Base-by-base conservation (phyloP, 257 asterid genomes). In the Salvia rosmarinus region DNA sequence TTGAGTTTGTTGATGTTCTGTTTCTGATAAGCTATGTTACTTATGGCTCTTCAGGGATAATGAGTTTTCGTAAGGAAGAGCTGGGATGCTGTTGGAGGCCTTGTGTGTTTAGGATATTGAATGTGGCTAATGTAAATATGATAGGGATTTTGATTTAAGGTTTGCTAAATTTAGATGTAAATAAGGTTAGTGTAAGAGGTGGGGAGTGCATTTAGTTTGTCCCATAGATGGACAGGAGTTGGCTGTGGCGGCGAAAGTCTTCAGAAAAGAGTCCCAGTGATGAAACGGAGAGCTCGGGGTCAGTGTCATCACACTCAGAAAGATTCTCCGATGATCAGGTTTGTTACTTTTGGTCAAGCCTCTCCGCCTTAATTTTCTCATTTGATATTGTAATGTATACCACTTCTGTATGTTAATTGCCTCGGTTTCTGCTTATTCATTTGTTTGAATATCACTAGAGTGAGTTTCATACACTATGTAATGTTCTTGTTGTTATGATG, bases 291-390 rank as follows among this genome's bases (percentile, higher is more conserved):
- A 87, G 97, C 84, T 84, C 96, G 1, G 97, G 89, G 51, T 94
- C 98, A 19, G 50, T 83, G 6, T 94, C 96, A 34, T 89, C 96
- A 4, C 90, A 77, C 83, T 90, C 96, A 0, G 96, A 84, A 69
- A 86, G 96, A 82, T 88, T 85, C 80, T 90, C 95, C 0, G 99
- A 89, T 83, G 99, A 94, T 76, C 98, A 89, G 96, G 97, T 93
- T 75, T n/a, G 84, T 77, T 50, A 23, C 19, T 25, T 37, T 60
- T 39, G 64, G 23, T 62, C 20, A 8, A 21, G 61, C 61, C 34
- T 66, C 59, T 37, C 62, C 3, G 3, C 7, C 21, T 25, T 59
- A n/a, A n/a, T n/a, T n/a, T n/a, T n/a, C n/a, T n/a, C n/a, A n/a
- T n/a, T n/a, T n/a, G n/a, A n/a, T n/a, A n/a, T n/a, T n/a, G n/a